Conservation (phyloP, 2,329 filamentous ascomycete genomes). For the Fusarium sp. region DNA sequence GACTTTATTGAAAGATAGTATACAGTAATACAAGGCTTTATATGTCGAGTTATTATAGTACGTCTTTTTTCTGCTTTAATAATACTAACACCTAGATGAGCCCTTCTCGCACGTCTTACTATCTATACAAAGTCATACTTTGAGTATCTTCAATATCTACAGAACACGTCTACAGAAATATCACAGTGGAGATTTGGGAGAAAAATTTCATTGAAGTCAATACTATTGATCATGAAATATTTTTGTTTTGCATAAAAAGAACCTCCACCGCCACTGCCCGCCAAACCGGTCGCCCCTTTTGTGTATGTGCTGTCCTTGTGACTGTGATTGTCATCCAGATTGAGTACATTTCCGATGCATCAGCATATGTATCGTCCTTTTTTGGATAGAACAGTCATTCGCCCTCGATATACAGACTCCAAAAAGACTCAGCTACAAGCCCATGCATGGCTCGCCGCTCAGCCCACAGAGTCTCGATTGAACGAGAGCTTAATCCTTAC, state of each 20-base stretch:
- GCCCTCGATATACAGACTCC: accelerated
- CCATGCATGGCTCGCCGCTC: accelerated
- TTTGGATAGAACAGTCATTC: neutral
- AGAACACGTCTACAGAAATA: too few relatives aligned
- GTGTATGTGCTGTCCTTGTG: neutral
- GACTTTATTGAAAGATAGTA: too few relatives aligned
- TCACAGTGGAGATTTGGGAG: too few relatives aligned
- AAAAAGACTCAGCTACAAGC: too few relatives aligned
- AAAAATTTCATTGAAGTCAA: too few relatives aligned
- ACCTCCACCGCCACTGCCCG: neutral
- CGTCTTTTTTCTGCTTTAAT: too few relatives aligned
- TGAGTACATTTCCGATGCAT: neutral
- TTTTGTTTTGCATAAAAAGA: neutral
- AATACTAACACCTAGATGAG: too few relatives aligned
- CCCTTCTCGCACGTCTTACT: too few relatives aligned
- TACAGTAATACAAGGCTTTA: too few relatives aligned
- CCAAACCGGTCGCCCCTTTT: neutral
- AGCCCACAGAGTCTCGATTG: neutral
- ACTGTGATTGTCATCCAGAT: neutral
- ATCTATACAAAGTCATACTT: too few relatives aligned
- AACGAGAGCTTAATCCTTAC: neutral
- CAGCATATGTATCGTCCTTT: neutral
- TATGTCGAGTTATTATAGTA: too few relatives aligned
- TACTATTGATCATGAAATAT: neutral
- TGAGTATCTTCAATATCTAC: too few relatives aligned